Base-by-base conservation (phyloP, 371 early-diverging fungal genomes). In the Mortierella sp. region DNA sequence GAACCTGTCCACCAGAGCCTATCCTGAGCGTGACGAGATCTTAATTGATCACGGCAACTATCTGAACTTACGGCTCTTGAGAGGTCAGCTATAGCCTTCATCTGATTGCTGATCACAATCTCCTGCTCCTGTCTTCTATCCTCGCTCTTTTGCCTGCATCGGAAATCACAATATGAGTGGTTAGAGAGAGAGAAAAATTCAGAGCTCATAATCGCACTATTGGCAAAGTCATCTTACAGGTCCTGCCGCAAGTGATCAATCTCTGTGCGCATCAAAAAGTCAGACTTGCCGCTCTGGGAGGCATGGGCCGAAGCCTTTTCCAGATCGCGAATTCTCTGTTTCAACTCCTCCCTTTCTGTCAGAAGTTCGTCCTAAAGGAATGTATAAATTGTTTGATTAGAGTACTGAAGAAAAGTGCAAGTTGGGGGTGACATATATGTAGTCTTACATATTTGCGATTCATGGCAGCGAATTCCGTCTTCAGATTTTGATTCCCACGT, bases 221-320 rank as follows among this genome's bases (percentile, higher is more conserved):
- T n/a, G n/a, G n/a, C n/a, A n/a, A n/a, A n/a, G 27, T 14, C 11
- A 32, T 81, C 88, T 82, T 87, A 92, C 91, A 97, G 73, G 47
- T 95, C 93, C 49, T 87, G 86, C 61, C 92, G 93, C 70, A 97
- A 79, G 53, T 89, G 88, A 37, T 94, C 94, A 60, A 96, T 94
- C 70, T 97, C 97, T 19, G 93, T 87, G 49, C 89, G 83, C 85
- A 95, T 85, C 46, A 96, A 71, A 52, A 92, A 92, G 61, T 97
- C 97, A 8, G 91, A 84, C 66, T 89, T 90, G 23, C 95, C 95
- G 30, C 89, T 88, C 67, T 94, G 89, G 58, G 87, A 84, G 11
- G 93, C 89, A 39, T 88, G 86, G 15, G 88, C 85, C 12, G 89
- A 81, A 2, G 87, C 83, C 23, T 72, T 81, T 69, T 94, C 94